Evolutionary conservation across 306 rosid genomes (phyloP), one percentile per base, ranked within the genome.

Genomic region (Dryas alaskensis): DNA sequence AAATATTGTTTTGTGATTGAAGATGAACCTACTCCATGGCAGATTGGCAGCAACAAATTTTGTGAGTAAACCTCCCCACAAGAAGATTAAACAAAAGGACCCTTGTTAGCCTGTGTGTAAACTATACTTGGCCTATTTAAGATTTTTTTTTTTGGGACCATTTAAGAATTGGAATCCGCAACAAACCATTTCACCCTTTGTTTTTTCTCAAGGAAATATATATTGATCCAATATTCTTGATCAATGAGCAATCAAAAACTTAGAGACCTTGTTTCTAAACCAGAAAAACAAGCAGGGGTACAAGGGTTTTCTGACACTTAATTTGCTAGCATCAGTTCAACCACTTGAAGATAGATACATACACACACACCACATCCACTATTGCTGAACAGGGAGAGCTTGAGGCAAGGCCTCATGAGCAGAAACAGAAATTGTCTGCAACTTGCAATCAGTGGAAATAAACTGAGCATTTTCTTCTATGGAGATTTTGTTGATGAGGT

Each of bases 311-410:
- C 49, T 39, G 13, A 39, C 77, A 62, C 22, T 17, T 22, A 71
- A 58, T 27, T 5, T 42, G 22, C 25, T 19, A 55, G 73, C 42
- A 53, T 69, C n/a, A 13, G 37, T 31, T 31, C 60, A 59, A 47
- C 44, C 59, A 74, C 6, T 50, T 64, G 14, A 16, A 7, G 8
- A 16, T 57, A 19, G 39, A 19, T 19, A 2, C 54, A 22, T 46
- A 65, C 54, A 11, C 8, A 49, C 46, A 43, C 68, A 63, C 14
- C 14, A 43, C 14, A 70, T 40, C 10, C 4, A 10, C 46, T 65
- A 84, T 51, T 76, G 87, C 16, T 79, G 76, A 78, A 87, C 76
- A 37, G 80, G 67, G 37, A 87, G 87, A 62, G 79, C 79, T 62
- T 86, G 67, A 14, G 88, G 90, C 64, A 86, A 8, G 9, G 84